A percentile compares a stretch with the other conserved stretches of the same genome.
These are phyloP conservation scores for Heritiera littoralis DNA, from an alignment of 345 rosid genomes.

Conservation along the genomic window DNA sequence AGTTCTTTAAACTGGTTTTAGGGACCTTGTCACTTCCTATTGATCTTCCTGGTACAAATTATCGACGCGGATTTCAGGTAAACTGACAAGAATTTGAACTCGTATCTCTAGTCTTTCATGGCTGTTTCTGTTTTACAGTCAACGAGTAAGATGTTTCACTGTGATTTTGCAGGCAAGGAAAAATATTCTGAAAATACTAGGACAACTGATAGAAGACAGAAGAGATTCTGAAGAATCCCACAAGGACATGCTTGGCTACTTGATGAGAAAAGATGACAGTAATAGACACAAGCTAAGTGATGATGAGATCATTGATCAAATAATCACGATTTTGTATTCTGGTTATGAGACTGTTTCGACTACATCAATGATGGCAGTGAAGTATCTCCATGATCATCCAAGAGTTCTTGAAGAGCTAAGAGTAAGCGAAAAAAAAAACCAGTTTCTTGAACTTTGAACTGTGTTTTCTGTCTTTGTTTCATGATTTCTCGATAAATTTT, in stretches of 20 bases:
- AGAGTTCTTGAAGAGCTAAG: conserved; percentile 67
- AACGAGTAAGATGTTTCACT: not conserved
- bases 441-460: not conserved
- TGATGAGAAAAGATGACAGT: conserved; percentile 56
- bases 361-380: conserved; percentile 89
- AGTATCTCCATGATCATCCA: conserved; percentile 83
- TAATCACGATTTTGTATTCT: conserved; percentile 74
- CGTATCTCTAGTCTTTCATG: not conserved
- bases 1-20: conserved; percentile 72
- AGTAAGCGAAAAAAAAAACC: conserved; percentile 39
- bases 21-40: conserved; percentile 82
- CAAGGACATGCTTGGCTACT: conserved; percentile 67
- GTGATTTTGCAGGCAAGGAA: conserved; percentile 62
- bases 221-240: conserved; percentile 45
- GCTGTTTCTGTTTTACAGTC: not conserved
- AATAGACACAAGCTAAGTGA: conserved; percentile 46
- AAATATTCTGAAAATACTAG: conserved; percentile 47
- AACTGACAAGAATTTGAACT: not conserved
- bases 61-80: conserved; percentile 65
- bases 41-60: conserved; percentile 66
- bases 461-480: not conserved
- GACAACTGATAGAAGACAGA: conserved; percentile 54
- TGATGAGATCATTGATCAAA: conserved; percentile 77
- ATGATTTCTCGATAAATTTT: not conserved
- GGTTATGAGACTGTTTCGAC: conserved; percentile 90